These are phyloP conservation scores for Petasospora rhodanensis DNA, from an alignment of 1,139 yeast species.

Conservation along the genomic window DNA sequence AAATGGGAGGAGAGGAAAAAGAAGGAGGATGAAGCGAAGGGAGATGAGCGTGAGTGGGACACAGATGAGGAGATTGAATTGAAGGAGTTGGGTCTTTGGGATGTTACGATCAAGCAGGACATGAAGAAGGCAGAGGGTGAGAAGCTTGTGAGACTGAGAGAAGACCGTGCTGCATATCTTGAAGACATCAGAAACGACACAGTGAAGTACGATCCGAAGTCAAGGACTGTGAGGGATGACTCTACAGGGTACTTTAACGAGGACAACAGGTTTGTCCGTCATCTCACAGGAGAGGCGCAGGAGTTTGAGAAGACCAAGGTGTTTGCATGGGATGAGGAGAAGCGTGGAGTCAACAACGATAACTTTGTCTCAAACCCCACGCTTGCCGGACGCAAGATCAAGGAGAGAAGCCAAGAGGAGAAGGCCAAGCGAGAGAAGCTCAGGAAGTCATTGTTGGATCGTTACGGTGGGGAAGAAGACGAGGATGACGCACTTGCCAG, in stretches of 20 bases:
- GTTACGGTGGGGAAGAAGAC: constrained; percentile 11
- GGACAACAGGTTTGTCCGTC: constrained; percentile 48
- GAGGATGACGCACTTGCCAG: constrained; percentile 5
- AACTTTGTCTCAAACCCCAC: constrained; percentile 25
- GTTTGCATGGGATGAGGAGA: constrained; percentile 46
- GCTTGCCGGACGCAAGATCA: constrained; percentile 19
- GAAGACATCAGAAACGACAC: constrained; percentile 28
- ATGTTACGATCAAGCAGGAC: constrained; percentile 7
- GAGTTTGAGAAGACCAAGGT: constrained; percentile 44
- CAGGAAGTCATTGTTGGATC: constrained; percentile 11
- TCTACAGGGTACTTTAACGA: constrained; percentile 46
- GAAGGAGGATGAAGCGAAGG: constrained; percentile 18
- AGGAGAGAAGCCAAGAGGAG: constrained; percentile 8
- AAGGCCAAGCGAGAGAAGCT: constrained; percentile 11
- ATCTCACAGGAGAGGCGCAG: constrained; percentile 47
- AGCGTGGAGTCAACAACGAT: constrained; percentile 20
- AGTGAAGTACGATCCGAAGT: constrained; percentile 50
- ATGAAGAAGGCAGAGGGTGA: constrained; percentile 20
- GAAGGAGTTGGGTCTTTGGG: constrained; percentile 42
- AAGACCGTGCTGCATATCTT: constrained; percentile 37
- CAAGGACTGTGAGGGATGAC: constrained; percentile 45
- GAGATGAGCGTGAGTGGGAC: constrained; percentile 21
- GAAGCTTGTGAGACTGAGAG: constrained; percentile 32
- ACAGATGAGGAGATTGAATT: constrained; percentile 35
- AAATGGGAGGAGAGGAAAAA: constrained; percentile 40